These are phyloP conservation scores for Hyaloscypha finlandica DNA, from an alignment of 495 filamentous ascomycete species.

Conservation along the genomic window DNA sequence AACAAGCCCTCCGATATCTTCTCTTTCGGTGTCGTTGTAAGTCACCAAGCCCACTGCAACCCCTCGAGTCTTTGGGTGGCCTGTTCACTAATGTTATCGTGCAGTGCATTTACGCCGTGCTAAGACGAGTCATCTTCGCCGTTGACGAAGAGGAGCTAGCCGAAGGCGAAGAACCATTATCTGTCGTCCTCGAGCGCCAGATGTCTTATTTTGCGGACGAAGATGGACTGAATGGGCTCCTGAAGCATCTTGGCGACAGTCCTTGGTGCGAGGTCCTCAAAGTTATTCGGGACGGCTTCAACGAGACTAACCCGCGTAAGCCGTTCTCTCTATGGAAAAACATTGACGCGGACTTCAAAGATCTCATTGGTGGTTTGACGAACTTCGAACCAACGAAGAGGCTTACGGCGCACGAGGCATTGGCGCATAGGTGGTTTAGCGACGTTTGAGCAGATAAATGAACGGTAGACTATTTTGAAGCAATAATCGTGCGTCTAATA, in stretches of 20 bases:
- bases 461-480: no score
- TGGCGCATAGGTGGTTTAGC: slow-evolving; percentile 29
- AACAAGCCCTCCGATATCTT: slow-evolving; percentile 45
- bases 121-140: slow-evolving; percentile 15
- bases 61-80: not conserved
- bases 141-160: slow-evolving; percentile 13
- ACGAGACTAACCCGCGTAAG: slow-evolving; percentile 33
- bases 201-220: slow-evolving; percentile 52
- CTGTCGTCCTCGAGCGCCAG: slow-evolving; percentile 45
- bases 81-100: slow-evolving; percentile 3
- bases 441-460: no score
- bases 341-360: slow-evolving; percentile 43
- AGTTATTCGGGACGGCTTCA: slow-evolving; percentile 8
- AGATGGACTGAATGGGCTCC: slow-evolving; percentile 40
- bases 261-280: slow-evolving; percentile 13
- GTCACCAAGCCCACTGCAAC: slow-evolving; percentile 25
- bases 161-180: slow-evolving; percentile 48
- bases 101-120: slow-evolving; percentile 24
- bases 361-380: slow-evolving; percentile 41
- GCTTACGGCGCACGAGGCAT: slow-evolving; percentile 31
- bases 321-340: slow-evolving; percentile 35
- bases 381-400: slow-evolving; percentile 38
- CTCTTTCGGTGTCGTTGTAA: slow-evolving; percentile 46
- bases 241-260: slow-evolving; percentile 38
- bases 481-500: no score